Conservation (phyloP, 2,329 filamentous ascomycete species). For the Lecanicillium sp. region DNA sequence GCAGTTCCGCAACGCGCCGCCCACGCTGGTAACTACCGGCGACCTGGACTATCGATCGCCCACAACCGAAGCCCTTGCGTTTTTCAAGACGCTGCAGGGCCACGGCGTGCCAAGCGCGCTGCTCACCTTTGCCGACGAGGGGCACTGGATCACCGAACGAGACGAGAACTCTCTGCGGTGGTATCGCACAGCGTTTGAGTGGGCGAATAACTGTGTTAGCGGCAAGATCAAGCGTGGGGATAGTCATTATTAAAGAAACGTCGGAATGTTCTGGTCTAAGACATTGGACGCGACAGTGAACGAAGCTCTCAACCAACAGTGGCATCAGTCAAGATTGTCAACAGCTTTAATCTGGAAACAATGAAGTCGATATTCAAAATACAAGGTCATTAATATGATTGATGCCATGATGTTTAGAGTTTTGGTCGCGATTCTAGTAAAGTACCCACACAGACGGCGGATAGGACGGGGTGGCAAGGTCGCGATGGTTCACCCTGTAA, state of each 20-base stretch:
- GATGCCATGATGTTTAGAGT: too few relatives aligned
- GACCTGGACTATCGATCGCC: slow-evolving; percentile 58
- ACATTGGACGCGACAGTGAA: too few relatives aligned
- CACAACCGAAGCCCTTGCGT: slow-evolving; percentile 51
- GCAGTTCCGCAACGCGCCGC: slow-evolving; percentile 56
- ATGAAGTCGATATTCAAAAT: too few relatives aligned
- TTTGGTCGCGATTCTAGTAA: too few relatives aligned
- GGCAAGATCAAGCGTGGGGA: slow-evolving; percentile 19
- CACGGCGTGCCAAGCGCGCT: slow-evolving; percentile 62
- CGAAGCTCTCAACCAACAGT: too few relatives aligned
- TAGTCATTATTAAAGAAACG: slow-evolving; percentile 16
- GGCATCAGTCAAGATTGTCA: too few relatives aligned
- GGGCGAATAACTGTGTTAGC: slow-evolving; percentile 50
- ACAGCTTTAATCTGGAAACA: too few relatives aligned
- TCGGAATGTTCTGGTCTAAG: too few relatives aligned
- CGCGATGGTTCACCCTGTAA: not conserved
- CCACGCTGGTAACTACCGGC: slow-evolving; percentile 67
- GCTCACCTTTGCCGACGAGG: slow-evolving; percentile 67
- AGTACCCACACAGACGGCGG: too few relatives aligned
- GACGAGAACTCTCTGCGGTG: slow-evolving; percentile 64
- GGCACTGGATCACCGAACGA: slow-evolving; percentile 59
- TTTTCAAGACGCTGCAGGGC: slow-evolving; percentile 67
- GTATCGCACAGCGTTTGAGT: slow-evolving; percentile 62
- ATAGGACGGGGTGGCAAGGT: not conserved
- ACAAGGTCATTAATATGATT: too few relatives aligned